Percentiles rank a stretch among this genome's conserved stretches.
These are phyloP conservation scores for Suillus subaureus DNA, from an alignment of 768 basidiomycete species.

Conservation along the genomic window DNA sequence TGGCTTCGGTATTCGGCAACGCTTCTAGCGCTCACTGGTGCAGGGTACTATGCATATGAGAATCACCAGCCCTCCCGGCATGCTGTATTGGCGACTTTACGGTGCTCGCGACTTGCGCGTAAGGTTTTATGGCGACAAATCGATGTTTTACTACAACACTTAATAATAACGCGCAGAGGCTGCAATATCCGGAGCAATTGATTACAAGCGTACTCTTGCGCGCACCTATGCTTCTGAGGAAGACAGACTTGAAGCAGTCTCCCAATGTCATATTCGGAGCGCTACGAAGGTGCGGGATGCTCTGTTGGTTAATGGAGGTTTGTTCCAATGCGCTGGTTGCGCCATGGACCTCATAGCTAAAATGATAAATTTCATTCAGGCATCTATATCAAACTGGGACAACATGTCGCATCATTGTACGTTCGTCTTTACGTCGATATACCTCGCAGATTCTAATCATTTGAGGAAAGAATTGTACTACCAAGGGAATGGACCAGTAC, in stretches of 20 bases:
- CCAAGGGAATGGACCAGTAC: conserved; percentile 65
- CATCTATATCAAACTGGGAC: conserved; percentile 88
- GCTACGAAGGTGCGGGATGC: conserved; percentile 78
- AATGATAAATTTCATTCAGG: conserved; percentile 41
- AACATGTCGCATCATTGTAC: conserved; percentile 77
- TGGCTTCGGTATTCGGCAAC: conserved; percentile 30
- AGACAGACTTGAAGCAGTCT: conserved; percentile 56
- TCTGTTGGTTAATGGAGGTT: conserved; percentile 88
- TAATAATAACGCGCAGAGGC: conserved; percentile 44
- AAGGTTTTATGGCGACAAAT: conserved; percentile 29
- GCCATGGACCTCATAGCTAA: neutral
- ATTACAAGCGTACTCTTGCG: conserved; percentile 72
- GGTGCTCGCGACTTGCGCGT: conserved; percentile 82
- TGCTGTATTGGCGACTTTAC: conserved; percentile 65
- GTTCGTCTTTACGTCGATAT: conserved; percentile 29
- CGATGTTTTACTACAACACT: conserved; percentile 8
- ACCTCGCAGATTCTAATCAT: conserved; percentile 14
- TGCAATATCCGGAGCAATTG: conserved; percentile 62
- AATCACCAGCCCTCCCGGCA: conserved; percentile 76
- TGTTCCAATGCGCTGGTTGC: conserved; percentile 22
- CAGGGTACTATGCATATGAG: conserved; percentile 56
- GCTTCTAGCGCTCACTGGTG: conserved; percentile 32
- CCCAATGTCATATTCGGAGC: conserved; percentile 83
- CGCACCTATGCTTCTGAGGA: conserved; percentile 52
- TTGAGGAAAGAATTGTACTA: conserved; percentile 47